phyloP scores from a whole-genome alignment of 495 filamentous ascomycete species.

The Hypoxylon fuscum region DNA sequence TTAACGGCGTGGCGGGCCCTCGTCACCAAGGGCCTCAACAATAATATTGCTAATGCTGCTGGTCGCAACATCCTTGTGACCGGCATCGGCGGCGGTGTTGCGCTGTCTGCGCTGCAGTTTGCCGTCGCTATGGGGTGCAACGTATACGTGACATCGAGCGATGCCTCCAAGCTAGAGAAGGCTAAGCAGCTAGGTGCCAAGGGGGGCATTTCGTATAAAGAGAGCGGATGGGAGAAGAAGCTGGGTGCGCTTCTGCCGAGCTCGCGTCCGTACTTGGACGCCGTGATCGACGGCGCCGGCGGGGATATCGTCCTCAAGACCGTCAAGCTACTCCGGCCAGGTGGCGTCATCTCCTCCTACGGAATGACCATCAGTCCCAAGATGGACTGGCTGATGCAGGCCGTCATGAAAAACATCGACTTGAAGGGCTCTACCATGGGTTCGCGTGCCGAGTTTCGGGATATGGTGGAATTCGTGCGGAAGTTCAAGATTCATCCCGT shows the following conservation, averaged over 20 bases:
- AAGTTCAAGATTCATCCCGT: constrained; percentile 70
- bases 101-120: constrained; percentile 74
- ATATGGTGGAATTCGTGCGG: constrained; percentile 79
- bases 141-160: constrained; percentile 75
- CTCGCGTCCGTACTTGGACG: constrained; percentile 69
- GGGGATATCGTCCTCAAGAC: constrained; percentile 72
- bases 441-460: constrained; percentile 74
- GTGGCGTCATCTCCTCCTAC: constrained; percentile 74
- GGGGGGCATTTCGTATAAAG: constrained; percentile 75
- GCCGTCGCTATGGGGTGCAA: constrained; percentile 70
- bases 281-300: constrained; percentile 79
- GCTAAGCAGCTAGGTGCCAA: constrained; percentile 71
- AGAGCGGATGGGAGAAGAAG: constrained; percentile 73
- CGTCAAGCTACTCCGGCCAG: constrained; percentile 65
- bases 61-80: constrained; percentile 76
- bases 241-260: constrained; percentile 64
- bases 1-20: constrained; percentile 89
- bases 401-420: constrained; percentile 80
- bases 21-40: constrained; percentile 71
- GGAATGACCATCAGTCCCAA: constrained; percentile 81
- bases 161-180: constrained; percentile 69
- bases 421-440: constrained; percentile 79
- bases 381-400: constrained; percentile 75
- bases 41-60: constrained; percentile 69
- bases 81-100: constrained; percentile 84